phyloP scores from a whole-genome alignment of 208 protist genomes.

The Acanthamoeba lenticulata region DNA sequence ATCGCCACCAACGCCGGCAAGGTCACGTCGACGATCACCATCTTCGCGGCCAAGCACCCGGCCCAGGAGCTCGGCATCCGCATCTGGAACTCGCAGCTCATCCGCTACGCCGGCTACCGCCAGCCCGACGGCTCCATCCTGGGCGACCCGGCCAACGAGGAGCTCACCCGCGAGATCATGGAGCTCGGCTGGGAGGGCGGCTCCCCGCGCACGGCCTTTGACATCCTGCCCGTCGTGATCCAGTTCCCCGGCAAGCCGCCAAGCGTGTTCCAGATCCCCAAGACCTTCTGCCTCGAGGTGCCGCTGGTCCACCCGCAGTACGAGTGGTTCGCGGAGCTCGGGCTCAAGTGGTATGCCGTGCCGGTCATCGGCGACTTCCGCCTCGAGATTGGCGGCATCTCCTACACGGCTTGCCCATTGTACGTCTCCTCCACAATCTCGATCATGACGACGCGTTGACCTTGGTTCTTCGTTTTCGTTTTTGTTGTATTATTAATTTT shows the following conservation, averaged over 20 bases:
- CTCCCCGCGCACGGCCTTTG: constrained; percentile 19
- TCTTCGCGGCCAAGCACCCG: not conserved
- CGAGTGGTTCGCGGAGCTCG: constrained; percentile 20
- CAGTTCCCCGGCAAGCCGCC: not conserved
- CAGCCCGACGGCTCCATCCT: constrained; percentile 38
- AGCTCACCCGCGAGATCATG: constrained; percentile 34
- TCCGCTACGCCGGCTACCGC: not conserved
- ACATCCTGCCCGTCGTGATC: constrained; percentile 54
- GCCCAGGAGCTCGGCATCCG: not conserved
- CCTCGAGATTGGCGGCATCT: not conserved
- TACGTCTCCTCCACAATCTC: not conserved
- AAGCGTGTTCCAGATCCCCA: not conserved
- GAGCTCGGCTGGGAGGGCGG: constrained; percentile 22
- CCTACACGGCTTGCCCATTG: constrained; percentile 33
- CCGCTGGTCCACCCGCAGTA: constrained; percentile 35
- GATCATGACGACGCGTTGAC: too few relatives aligned
- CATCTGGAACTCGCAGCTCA: constrained; percentile 1
- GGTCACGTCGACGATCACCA: not conserved
- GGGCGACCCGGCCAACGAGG: constrained; percentile 20
- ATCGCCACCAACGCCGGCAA: constrained; percentile 33
- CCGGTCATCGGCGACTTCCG: constrained; percentile 45
- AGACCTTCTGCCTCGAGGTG: constrained; percentile 25
- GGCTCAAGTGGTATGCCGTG: constrained; percentile 35
- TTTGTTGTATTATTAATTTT: not conserved
- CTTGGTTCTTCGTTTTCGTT: not conserved